phyloP scores from a whole-genome alignment of 2,329 filamentous ascomycete species.

The Cryphonectria radicalis region DNA sequence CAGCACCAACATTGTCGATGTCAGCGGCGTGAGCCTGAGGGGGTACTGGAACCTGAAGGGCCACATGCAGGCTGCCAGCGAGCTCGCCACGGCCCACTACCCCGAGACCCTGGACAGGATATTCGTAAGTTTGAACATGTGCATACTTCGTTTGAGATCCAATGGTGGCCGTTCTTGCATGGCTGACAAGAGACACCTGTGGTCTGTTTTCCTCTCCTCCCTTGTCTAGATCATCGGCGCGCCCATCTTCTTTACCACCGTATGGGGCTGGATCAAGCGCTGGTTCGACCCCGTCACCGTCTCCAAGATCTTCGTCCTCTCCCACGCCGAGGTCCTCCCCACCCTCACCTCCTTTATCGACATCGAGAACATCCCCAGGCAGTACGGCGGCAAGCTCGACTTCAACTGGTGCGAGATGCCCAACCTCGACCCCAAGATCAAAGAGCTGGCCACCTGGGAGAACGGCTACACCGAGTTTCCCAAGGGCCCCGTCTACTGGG shows the following conservation, averaged over 20 bases:
- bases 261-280: constrained; percentile 93
- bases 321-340: constrained; percentile 70
- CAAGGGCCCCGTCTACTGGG: constrained; percentile 61
- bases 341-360: constrained; percentile 85
- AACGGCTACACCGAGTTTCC: constrained; percentile 58
- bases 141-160: too few relatives aligned
- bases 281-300: constrained; percentile 95
- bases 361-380: constrained; percentile 79
- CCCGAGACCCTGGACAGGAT: constrained; percentile 89
- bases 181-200: background rate
- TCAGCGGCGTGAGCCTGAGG: constrained; percentile 82
- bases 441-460: constrained; percentile 56
- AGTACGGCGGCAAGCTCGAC: constrained; percentile 86
- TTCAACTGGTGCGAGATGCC: constrained; percentile 79
- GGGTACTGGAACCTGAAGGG: constrained; percentile 95
- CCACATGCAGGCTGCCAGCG: constrained; percentile 92
- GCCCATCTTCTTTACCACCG: constrained; percentile 86
- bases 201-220: background rate
- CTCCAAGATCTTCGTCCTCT: constrained; percentile 93
- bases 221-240: constrained; percentile 75
- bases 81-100: constrained; percentile 89
- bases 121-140: constrained; percentile 45
- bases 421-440: constrained; percentile 67
- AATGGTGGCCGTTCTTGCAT: background rate
- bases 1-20: constrained; percentile 94